Conservation (phyloP, 2,329 filamentous ascomycete genomes). For the Chrysoporthe puriensis region DNA sequence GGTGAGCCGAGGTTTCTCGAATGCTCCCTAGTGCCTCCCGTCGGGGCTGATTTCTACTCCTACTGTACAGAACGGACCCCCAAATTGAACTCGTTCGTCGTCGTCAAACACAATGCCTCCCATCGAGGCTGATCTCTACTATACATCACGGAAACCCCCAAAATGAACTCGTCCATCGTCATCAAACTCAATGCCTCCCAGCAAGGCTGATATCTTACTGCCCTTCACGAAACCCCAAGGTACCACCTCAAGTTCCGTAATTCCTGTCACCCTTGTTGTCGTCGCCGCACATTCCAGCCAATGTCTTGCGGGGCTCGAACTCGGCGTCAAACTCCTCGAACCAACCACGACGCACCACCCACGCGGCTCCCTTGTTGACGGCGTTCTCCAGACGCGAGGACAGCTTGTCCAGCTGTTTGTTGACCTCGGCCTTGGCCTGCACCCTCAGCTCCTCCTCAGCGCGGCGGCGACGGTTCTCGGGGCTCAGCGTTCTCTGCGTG, state of each 20-base stretch:
- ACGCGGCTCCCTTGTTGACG: constrained; percentile 29
- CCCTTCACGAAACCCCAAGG: too few relatives aligned
- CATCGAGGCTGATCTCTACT: too few relatives aligned
- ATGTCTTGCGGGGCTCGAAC: constrained; percentile 3
- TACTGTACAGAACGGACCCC: background rate
- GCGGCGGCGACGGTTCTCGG: constrained; percentile 26
- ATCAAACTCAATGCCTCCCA: background rate
- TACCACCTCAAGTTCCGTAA: background rate
- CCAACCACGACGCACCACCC: constrained; percentile 31
- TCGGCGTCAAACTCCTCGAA: constrained; percentile 25
- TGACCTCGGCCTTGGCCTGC: constrained; percentile 8
- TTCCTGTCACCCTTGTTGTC: background rate
- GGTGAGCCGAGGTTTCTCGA: background rate
- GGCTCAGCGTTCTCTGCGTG: constrained; percentile 23
- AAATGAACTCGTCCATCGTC: background rate
- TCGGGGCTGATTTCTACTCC: background rate
- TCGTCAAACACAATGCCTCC: background rate
- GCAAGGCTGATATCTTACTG: too few relatives aligned
- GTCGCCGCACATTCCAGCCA: constrained; percentile 1
- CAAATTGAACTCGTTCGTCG: background rate
- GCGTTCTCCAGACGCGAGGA: constrained; percentile 32
- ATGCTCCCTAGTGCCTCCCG: background rate
- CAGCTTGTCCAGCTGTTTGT: constrained; percentile 26
- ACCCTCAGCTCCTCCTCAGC: constrained; percentile 26
- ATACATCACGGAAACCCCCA: background rate